Percentiles rank a stretch among this genome's conserved stretches.
Conservation (phyloP, 75 land plant species). For the Selaginella moellendorffii region DNA sequence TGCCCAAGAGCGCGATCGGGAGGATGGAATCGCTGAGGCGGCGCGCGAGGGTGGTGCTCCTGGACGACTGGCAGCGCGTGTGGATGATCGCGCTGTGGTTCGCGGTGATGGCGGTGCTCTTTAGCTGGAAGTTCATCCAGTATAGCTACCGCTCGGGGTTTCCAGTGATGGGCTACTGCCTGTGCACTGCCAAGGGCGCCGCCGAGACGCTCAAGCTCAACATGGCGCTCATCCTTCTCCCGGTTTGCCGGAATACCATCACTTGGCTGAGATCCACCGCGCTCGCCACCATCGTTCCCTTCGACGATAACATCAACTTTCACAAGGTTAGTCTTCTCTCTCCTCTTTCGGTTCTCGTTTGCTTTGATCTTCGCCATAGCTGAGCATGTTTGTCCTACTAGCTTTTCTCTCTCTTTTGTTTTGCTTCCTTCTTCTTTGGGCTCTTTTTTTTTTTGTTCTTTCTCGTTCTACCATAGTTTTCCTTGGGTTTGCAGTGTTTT, state of each 20-base stretch:
- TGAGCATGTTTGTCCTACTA: no score
- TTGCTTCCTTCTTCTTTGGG: no score
- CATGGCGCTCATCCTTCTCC: background rate
- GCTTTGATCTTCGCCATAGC: no score
- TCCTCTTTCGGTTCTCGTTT: no score
- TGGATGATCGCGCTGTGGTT: conserved; percentile 5
- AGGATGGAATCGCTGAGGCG: background rate
- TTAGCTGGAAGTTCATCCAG: conserved; percentile 8
- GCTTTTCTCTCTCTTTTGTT: no score
- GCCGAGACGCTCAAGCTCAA: conserved; percentile 8
- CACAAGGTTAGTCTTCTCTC: background rate
- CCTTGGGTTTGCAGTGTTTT: no score
- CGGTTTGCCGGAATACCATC: conserved; percentile 8
- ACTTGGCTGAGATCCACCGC: conserved; percentile 12
- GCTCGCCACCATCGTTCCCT: background rate
- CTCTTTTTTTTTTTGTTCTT: no score
- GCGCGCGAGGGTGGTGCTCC: background rate
- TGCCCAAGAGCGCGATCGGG: background rate
- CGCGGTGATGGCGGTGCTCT: conserved; percentile 4
- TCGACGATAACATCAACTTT: conserved; percentile 2
- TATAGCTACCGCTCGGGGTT: conserved; percentile 4
- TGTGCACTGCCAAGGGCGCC: conserved; percentile 7
- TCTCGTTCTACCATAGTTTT: no score
- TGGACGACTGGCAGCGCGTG: conserved; percentile 6
- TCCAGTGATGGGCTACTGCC: conserved; percentile 5